Base-by-base conservation (phyloP, 208 protist genomes). In the Strigomonas culicis region DNA sequence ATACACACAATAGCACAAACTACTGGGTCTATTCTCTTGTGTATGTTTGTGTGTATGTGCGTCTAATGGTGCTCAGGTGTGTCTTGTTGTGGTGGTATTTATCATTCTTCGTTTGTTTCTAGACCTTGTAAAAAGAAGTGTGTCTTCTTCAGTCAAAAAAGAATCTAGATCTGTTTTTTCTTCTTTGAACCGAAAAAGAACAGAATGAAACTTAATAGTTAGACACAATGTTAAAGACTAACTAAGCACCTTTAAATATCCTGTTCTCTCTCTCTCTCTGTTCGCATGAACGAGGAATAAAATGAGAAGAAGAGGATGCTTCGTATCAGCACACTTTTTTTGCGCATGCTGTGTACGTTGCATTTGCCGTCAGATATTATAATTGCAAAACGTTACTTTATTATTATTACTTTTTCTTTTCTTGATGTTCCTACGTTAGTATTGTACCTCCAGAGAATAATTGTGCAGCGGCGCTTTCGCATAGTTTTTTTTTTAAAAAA, bases 381-480 rank as follows among this genome's bases (percentile, higher is more conserved):
- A 15, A 31, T 32, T 30, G 28, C 24, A 25, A 21, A 49, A 30
- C 25, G 8, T 13, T 10, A 53, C 28, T 43, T 1, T 24, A 30
- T 27, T 52, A 2, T 34, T 66, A 24, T 32, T 51, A 56, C 34
- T 15, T 41, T 50, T 56, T n/a, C 15, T 68, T 41, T 21, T 28
- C 21, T 27, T 39, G 17, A 39, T 19, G 10, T 55, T 41, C 53
- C 53, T 22, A 52, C 47, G 47, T 28, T 52, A 52, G 13, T 19
- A 52, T 28, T 28, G 47, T 28, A 28, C 47, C 22, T 11, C n/a
- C 22, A 52, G 15, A 17, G 43, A 47, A 13, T 47, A 4, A n/a
- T 24, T 24, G 11, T 3, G 22, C 47, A 19, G 22, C n/a, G 51
- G n/a, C 25, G 15, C 19, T 34, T 21, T 55, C 24, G 10, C 31